These are phyloP conservation scores for Colletotrichum sojae DNA, from an alignment of 2,329 filamentous ascomycete genomes.

Conservation along the genomic window DNA sequence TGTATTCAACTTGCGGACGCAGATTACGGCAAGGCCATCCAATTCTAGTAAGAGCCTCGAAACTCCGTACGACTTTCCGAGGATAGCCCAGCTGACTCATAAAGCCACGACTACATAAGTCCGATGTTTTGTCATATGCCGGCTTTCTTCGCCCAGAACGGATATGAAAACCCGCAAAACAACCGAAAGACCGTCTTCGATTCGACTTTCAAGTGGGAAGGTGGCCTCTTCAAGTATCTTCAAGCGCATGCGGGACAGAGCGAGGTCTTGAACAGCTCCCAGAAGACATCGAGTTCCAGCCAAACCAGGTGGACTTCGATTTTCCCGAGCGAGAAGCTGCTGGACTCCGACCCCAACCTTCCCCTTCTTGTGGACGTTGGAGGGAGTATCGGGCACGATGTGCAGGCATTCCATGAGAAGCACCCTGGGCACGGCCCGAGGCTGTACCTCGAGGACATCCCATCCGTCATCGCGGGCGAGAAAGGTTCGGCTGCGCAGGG, in stretches of 20 bases:
- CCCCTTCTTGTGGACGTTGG: conserved; percentile 29
- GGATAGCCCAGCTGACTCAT: too few species aligned
- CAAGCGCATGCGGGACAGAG: background rate
- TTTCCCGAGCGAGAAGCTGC: conserved; percentile 1
- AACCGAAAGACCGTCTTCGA: background rate
- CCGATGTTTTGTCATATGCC: conserved; percentile 15
- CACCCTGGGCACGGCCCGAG: conserved; percentile 16
- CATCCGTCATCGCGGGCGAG: conserved; percentile 18
- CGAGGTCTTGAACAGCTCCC: conserved; percentile 12
- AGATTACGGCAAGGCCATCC: background rate
- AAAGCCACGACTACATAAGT: background rate
- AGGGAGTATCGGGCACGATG: conserved; percentile 20
- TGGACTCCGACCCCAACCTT: background rate
- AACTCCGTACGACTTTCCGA: too few species aligned
- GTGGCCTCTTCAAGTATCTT: conserved; percentile 10
- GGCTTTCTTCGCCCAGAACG: background rate
- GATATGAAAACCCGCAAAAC: background rate
- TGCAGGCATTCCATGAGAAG: conserved; percentile 7
- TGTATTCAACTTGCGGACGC: background rate
- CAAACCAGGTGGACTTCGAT: conserved; percentile 18
- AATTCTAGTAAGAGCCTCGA: conserved; percentile 24
- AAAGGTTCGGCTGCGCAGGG: background rate
- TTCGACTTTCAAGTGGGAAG: background rate
- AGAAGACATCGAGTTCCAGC: background rate
- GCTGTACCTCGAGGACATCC: conserved; percentile 26